A percentile compares a stretch with the other conserved stretches of the same genome.
Evolutionary conservation across 305 asterid species (phyloP).

Genomic region (Fraxinus nigra): DNA sequence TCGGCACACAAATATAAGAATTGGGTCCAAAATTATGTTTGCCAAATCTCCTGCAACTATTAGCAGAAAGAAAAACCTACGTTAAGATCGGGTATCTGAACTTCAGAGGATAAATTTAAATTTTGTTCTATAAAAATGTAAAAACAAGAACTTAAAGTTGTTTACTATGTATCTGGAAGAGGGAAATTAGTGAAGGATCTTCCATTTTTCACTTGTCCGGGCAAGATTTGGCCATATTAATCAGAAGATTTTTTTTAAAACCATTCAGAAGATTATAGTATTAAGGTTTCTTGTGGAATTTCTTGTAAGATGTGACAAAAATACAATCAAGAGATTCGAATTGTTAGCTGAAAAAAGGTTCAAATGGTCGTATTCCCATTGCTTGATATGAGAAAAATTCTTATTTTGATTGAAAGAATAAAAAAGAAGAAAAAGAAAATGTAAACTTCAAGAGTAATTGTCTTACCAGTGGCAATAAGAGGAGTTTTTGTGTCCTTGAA

Average conservation of each 20-base stretch:
- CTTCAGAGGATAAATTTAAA: neutral
- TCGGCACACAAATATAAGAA: constrained; percentile 53
- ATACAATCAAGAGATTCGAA: neutral
- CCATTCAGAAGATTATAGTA: neutral
- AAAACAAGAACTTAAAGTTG: neutral
- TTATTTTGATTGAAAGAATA: neutral
- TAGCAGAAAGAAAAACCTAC: neutral
- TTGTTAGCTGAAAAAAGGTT: neutral
- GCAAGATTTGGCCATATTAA: neutral
- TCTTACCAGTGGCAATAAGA: constrained; percentile 58
- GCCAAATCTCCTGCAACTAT: constrained; percentile 74
- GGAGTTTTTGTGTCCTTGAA: constrained; percentile 73
- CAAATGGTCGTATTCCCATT: neutral
- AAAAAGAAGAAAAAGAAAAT: neutral
- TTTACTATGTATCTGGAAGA: neutral
- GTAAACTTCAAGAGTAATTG: neutral
- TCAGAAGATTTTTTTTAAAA: neutral
- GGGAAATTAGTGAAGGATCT: neutral
- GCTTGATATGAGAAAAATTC: neutral
- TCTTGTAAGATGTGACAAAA: neutral
- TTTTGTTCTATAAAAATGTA: neutral
- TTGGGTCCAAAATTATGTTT: constrained; percentile 65
- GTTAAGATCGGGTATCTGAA: neutral
- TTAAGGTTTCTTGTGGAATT: neutral
- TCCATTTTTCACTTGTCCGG: neutral